Conservation (phyloP, 2,329 filamentous ascomycete species). For the Xylaria sp. region DNA sequence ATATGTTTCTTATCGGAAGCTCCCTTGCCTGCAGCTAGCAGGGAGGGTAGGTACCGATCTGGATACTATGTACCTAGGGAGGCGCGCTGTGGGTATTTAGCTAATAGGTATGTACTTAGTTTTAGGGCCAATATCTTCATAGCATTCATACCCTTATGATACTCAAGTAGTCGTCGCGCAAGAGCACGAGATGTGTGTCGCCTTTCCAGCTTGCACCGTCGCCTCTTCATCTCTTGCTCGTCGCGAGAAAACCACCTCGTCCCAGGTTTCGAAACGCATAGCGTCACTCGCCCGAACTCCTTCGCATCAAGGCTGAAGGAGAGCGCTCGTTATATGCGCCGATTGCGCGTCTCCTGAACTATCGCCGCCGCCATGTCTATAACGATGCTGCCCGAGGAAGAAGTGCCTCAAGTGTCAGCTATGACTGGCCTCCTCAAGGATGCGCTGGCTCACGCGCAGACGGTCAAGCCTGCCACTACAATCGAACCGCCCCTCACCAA, state of each 20-base stretch:
- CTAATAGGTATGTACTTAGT: slow-evolving; percentile 1
- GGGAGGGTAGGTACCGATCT: neutral
- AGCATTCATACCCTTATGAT: neutral
- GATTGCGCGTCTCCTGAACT: slow-evolving; percentile 6
- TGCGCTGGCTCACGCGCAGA: slow-evolving; percentile 68
- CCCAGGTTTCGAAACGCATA: neutral
- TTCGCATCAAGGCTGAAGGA: slow-evolving; percentile 8
- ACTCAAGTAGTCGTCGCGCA: neutral
- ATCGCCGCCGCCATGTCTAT: slow-evolving; percentile 63
- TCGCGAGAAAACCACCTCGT: slow-evolving; percentile 3
- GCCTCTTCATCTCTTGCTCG: slow-evolving; percentile 24
- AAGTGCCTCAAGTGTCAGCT: slow-evolving; percentile 63
- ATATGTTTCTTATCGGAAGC: slow-evolving; percentile 14
- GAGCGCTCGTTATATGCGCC: slow-evolving; percentile 6
- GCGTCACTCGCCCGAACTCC: slow-evolving; percentile 1
- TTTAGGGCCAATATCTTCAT: neutral
- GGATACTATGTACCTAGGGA: no score
- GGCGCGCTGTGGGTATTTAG: neutral
- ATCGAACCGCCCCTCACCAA: slow-evolving; percentile 83
- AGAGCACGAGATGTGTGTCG: slow-evolving; percentile 23
- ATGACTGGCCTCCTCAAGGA: slow-evolving; percentile 66
- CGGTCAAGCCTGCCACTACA: slow-evolving; percentile 66
- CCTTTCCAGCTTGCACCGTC: slow-evolving; percentile 3
- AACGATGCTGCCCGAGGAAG: slow-evolving; percentile 57
- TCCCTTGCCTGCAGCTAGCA: slow-evolving; percentile 6